Evolutionary conservation across 371 early-diverging fungal species (phyloP), one percentile per base, ranked within the genome.

Genomic region (Cokeromyces recurvatus): DNA sequence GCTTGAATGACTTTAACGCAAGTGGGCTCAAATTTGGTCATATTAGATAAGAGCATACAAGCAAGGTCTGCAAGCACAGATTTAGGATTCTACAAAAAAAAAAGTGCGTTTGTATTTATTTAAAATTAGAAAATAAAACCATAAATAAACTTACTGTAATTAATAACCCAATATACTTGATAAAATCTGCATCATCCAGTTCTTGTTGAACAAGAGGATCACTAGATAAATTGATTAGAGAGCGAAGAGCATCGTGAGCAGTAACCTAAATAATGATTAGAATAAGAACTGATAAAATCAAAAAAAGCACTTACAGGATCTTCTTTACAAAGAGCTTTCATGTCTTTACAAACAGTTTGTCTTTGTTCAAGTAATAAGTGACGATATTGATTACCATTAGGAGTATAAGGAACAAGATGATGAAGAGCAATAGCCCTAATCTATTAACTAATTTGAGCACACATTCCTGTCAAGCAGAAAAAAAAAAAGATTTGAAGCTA

Each of bases 1-100:
- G 61, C 41, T 32, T 68, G 64, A 24, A 89, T 43, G 7, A 92
- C 54, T 51, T 74, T 73, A 32, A 60, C 59, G 39, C 83, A 75
- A 17, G 82, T 69, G 3, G 59, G 47, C 42, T 80, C 85, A 38
- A 75, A 51, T 56, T 94, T 94, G 32, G 94, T 82, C 61, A 95
- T 68, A 66, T 97, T 97, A 51, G 93, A 92, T 40, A 97, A 68
- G 12, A 95, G 75, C 97, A 95, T 95, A 59, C 89, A 89, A 36
- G 79, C 87, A 25, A 85, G 71, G 62, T 91, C 92, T 1, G 89
- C 85, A 17, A 88, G 49, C 4, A 86, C 69, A 2, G 78, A 73
- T 23, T 69, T 77, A 14, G 53, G 40, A 34, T 59, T 59, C 59
- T 59, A 34, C 4, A 4, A 34, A 14, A 34, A 11, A n/a, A n/a